Conservation (phyloP, 768 basidiomycete species). For the Lentinula detonsa region DNA sequence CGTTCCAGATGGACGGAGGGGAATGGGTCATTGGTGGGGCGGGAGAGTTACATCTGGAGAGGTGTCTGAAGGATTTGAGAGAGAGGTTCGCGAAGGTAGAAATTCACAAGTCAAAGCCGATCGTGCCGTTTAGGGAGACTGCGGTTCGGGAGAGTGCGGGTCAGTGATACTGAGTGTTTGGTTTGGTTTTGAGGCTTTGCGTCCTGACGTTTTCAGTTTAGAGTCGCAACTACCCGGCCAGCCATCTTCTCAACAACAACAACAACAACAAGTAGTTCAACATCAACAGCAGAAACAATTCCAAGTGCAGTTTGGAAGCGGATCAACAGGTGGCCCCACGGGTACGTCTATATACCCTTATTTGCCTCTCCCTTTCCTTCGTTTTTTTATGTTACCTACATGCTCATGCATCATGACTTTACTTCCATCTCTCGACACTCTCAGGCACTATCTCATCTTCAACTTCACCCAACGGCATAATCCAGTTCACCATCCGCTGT, state of each 20-base stretch:
- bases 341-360: background rate
- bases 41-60: constrained; percentile 94
- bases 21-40: constrained; percentile 97
- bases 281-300: constrained; percentile 1
- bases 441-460: constrained; percentile 76
- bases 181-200: background rate
- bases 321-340: background rate
- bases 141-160: constrained; percentile 54
- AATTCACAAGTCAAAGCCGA: constrained; percentile 90
- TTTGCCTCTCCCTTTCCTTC: no score
- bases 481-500: constrained; percentile 82
- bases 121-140: constrained; percentile 97
- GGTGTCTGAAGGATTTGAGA: constrained; percentile 92
- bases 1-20: constrained; percentile 94
- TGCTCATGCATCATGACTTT: background rate
- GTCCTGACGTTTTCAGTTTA: background rate
- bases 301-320: background rate
- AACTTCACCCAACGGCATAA: constrained; percentile 41
- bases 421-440: constrained; percentile 32
- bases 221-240: background rate
- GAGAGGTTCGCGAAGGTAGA: constrained; percentile 93
- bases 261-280: background rate
- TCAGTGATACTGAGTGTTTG: constrained; percentile 7
- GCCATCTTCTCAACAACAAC: background rate
- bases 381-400: background rate